Percentiles rank a stretch among this genome's conserved stretches.
Evolutionary conservation across 2,329 filamentous ascomycete genomes (phyloP).

Genomic region (Xylaria sp.): DNA sequence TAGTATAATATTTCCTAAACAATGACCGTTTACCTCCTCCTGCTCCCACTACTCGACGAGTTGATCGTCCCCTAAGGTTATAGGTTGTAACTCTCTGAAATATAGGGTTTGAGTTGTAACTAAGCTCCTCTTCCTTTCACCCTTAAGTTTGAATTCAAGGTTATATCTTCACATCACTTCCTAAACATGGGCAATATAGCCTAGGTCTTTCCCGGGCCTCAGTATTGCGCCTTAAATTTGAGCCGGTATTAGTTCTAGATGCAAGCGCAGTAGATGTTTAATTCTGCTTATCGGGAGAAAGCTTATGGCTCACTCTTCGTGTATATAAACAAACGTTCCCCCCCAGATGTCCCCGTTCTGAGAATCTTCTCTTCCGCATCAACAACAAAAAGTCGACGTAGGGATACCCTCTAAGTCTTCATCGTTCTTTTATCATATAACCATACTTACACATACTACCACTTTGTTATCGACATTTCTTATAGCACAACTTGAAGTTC

Average conservation of each 20-base stretch:
- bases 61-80: neutral
- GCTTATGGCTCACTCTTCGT: neutral
- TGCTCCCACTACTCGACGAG: neutral
- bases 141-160: neutral
- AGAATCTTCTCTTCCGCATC: neutral
- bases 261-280: neutral
- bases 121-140: neutral
- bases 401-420: no score
- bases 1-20: neutral
- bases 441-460: neutral
- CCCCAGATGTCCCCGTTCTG: neutral
- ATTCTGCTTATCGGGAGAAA: neutral
- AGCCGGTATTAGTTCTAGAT: neutral
- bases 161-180: neutral
- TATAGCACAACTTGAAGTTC: no score
- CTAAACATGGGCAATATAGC: neutral
- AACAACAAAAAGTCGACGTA: neutral
- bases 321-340: neutral
- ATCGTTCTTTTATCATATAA: neutral
- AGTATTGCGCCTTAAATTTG: neutral
- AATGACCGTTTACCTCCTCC: neutral
- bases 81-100: neutral
- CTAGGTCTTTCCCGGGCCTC: neutral
- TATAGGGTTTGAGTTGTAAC: neutral
- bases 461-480: neutral